Conservation (phyloP, 768 basidiomycete genomes). For the Calocera cornea region DNA sequence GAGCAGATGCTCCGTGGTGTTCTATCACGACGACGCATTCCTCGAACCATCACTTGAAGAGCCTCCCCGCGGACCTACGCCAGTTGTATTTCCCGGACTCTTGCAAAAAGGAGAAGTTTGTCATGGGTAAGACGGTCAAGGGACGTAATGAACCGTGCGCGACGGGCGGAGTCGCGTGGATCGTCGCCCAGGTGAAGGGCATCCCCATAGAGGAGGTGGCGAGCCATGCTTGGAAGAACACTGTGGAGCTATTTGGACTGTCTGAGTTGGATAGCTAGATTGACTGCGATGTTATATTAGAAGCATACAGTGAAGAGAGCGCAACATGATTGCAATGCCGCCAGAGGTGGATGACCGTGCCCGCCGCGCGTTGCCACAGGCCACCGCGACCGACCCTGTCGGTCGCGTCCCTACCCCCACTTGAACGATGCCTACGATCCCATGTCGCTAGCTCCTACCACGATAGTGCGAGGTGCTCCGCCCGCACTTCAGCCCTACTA, state of each 20-base stretch:
- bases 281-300: not conserved
- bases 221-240: constrained; percentile 50
- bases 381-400: too few relatives aligned
- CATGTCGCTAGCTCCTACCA: constrained; percentile 39
- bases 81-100: constrained; percentile 39
- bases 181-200: constrained; percentile 36
- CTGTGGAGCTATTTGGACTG: constrained; percentile 44
- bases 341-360: too few relatives aligned
- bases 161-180: constrained; percentile 60
- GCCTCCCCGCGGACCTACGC: constrained; percentile 35
- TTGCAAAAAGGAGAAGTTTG: constrained; percentile 45
- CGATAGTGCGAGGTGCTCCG: constrained; percentile 41
- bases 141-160: constrained; percentile 61
- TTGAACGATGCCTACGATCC: not conserved
- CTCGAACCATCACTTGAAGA: constrained; percentile 37
- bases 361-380: too few relatives aligned
- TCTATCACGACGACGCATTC: constrained; percentile 54
- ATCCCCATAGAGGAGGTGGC: constrained; percentile 41
- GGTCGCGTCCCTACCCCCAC: not conserved
- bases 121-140: constrained; percentile 49
- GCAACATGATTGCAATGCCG: not conserved
- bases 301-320: not conserved
- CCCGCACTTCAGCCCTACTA: constrained; percentile 56
- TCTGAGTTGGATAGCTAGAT: constrained; percentile 20
- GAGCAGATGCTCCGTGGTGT: constrained; percentile 57